Conservation (phyloP, 768 basidiomycete species). For the Pleurotus tuber-regium region DNA sequence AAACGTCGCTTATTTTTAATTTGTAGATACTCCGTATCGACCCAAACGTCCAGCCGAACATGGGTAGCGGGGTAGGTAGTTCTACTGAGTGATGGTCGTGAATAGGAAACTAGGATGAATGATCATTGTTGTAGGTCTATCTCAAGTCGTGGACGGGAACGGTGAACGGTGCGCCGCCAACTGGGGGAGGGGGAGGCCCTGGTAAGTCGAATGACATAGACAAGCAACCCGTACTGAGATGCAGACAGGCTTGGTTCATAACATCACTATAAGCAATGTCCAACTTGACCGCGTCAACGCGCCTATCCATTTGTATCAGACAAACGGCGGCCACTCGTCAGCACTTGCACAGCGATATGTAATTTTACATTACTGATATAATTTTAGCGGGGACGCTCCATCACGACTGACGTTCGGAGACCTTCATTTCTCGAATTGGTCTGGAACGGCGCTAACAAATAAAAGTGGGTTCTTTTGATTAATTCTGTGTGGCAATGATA, state of each 20-base stretch:
- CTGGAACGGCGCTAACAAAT: constrained; percentile 42
- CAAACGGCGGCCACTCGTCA: constrained; percentile 46
- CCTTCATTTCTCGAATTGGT: constrained; percentile 44
- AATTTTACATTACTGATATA: background rate
- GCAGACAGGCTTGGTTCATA: constrained; percentile 39
- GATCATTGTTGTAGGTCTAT: constrained; percentile 36
- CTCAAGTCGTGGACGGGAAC: constrained; percentile 56
- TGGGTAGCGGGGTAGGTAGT: constrained; percentile 44
- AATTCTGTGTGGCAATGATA: constrained; percentile 1
- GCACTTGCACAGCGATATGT: constrained; percentile 11
- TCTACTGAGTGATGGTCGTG: background rate
- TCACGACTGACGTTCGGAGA: constrained; percentile 46
- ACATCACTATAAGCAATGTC: constrained; percentile 41
- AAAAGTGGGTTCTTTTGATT: constrained; percentile 29
- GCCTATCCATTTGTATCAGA: constrained; percentile 50
- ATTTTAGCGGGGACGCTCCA: constrained; percentile 43
- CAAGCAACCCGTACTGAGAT: background rate
- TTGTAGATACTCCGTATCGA: constrained; percentile 45
- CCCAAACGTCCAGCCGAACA: constrained; percentile 51
- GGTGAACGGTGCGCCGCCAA: constrained; percentile 50
- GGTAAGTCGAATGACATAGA: constrained; percentile 27
- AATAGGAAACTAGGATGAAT: constrained; percentile 1
- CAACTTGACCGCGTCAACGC: constrained; percentile 43
- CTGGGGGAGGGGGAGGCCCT: constrained; percentile 52
- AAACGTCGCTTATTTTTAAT: background rate